Conservation (phyloP, 805 yeast species). For the Lipomyces sp. region DNA sequence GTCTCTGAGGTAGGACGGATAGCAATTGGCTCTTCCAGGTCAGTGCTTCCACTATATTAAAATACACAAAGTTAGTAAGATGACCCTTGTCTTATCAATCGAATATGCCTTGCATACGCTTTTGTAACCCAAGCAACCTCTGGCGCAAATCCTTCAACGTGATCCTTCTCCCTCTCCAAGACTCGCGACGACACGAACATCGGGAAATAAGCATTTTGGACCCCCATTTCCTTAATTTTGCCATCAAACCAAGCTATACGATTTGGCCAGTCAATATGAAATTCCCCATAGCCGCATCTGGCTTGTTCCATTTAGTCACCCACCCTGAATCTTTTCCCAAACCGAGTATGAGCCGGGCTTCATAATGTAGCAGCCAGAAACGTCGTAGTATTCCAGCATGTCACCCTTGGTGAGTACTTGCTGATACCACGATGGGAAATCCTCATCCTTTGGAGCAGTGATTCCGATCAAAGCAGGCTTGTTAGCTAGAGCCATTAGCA, state of each 20-base stretch:
- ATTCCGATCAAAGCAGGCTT: constrained; percentile 80
- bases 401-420: constrained; percentile 96
- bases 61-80: neutral
- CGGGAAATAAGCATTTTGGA: constrained; percentile 95
- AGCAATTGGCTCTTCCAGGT: constrained; percentile 97
- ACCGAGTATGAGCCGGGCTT: constrained; percentile 93
- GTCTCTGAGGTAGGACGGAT: constrained; percentile 99
- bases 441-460: constrained; percentile 88
- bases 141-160: constrained; percentile 98
- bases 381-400: constrained; percentile 98
- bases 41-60: constrained; percentile 69
- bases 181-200: constrained; percentile 95
- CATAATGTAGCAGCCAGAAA: constrained; percentile 96
- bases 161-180: constrained; percentile 96
- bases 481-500: constrained; percentile 7
- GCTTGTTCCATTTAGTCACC: neutral
- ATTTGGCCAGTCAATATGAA: neutral
- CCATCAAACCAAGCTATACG: constrained; percentile 69
- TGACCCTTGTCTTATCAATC: too few species aligned
- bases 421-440: constrained; percentile 97
- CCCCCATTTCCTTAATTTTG: constrained; percentile 84
- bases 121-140: constrained; percentile 99
- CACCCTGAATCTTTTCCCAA: constrained; percentile 86
- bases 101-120: constrained; percentile 52
- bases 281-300: neutral